These are phyloP conservation scores for Colletotrichum liaoningense DNA, from an alignment of 2,329 filamentous ascomycete species.

Conservation along the genomic window DNA sequence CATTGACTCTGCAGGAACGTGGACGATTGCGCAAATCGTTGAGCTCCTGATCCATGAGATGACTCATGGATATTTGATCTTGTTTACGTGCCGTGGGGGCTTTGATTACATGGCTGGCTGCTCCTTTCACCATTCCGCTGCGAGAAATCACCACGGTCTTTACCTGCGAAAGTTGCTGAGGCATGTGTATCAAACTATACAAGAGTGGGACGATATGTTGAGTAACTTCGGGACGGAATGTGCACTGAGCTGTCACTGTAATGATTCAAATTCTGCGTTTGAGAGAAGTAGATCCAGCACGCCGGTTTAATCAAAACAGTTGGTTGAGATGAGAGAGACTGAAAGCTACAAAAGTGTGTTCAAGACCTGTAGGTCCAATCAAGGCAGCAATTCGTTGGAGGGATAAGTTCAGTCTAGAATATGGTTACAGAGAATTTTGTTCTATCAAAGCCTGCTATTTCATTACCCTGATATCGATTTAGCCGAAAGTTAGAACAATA, in stretches of 20 bases:
- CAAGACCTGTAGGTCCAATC: too few relatives aligned
- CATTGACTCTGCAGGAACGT: not conserved
- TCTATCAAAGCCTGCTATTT: too few relatives aligned
- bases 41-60: constrained; percentile 42
- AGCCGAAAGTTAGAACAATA: not conserved
- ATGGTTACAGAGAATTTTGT: too few relatives aligned
- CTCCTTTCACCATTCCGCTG: not conserved
- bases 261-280: not conserved
- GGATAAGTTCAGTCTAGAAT: too few relatives aligned
- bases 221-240: not conserved
- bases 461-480: not conserved
- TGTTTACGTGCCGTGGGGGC: constrained; percentile 14
- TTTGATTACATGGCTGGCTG: not conserved
- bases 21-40: constrained; percentile 45
- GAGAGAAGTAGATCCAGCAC: not conserved
- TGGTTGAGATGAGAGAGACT: too few relatives aligned
- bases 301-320: too few relatives aligned
- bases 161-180: not conserved
- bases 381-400: too few relatives aligned
- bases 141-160: not conserved
- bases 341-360: too few relatives aligned
- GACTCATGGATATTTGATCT: constrained; percentile 13
- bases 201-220: constrained; percentile 7
- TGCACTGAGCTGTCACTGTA: not conserved
- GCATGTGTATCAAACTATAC: constrained; percentile 14